Evolutionary conservation across 1,284 basidiomycete species (phyloP).

Genomic region (Porphyrellus sp.): DNA sequence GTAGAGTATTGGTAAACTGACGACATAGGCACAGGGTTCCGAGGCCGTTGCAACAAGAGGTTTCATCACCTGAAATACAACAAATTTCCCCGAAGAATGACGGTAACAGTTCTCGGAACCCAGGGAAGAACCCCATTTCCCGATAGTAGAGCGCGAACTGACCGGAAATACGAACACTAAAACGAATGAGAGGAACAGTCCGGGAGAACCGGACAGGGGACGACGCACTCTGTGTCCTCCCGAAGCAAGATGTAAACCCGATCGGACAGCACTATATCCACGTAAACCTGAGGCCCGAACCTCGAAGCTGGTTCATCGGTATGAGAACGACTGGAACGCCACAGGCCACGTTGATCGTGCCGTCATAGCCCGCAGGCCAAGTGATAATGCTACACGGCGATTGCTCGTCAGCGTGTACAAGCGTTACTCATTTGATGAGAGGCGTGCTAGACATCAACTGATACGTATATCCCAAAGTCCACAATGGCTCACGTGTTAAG

Average conservation of each 20-base stretch:
- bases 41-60: not conserved
- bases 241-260: constrained; percentile 8
- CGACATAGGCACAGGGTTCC: not conserved
- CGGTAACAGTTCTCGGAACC: not conserved
- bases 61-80: constrained; percentile 6
- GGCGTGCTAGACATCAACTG: constrained; percentile 52
- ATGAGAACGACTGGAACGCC: constrained; percentile 57
- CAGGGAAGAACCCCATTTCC: not conserved
- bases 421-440: constrained; percentile 51
- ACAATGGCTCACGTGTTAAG: constrained; percentile 77
- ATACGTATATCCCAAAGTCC: constrained; percentile 70
- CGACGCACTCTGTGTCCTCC: not conserved
- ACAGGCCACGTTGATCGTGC: constrained; percentile 56
- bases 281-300: constrained; percentile 45
- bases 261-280: constrained; percentile 13
- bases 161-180: constrained; percentile 3
- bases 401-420: not conserved
- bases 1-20: not conserved
- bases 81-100: constrained; percentile 12
- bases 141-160: not conserved
- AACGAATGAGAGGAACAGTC: constrained; percentile 10
- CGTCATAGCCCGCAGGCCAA: constrained; percentile 62
- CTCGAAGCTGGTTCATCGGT: constrained; percentile 39
- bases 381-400: constrained; percentile 48
- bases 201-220: not conserved